These are phyloP conservation scores for Gentiana dahurica DNA, from an alignment of 257 asterid species.

Conservation along the genomic window DNA sequence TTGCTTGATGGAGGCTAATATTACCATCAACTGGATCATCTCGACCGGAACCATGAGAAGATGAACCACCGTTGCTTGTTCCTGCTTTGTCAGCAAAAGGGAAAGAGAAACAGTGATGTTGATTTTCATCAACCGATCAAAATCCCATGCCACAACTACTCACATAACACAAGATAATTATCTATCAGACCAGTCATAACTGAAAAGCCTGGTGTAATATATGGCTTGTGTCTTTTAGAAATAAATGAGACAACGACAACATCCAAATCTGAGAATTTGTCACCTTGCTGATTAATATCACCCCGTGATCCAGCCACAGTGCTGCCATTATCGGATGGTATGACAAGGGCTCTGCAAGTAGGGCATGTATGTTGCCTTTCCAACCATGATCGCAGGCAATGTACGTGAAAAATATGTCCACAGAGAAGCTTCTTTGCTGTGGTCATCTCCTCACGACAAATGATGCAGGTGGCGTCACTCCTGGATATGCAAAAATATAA, in stretches of 20 bases:
- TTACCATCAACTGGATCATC: constrained; percentile 31
- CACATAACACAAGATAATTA: too few relatives aligned
- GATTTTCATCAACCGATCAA: too few relatives aligned
- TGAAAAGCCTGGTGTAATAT: too few relatives aligned
- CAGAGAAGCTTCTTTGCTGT: constrained; percentile 83
- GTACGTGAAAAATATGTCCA: constrained; percentile 93
- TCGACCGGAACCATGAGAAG: constrained; percentile 42
- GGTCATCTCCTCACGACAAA: constrained; percentile 99
- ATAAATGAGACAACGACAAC: background rate
- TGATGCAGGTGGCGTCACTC: constrained; percentile 83
- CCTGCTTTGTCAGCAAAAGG: constrained; percentile 23
- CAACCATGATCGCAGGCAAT: constrained; percentile 93
- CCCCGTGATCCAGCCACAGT: constrained; percentile 35
- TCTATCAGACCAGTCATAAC: too few relatives aligned
- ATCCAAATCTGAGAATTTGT: constrained; percentile 2
- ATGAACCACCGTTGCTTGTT: constrained; percentile 39
- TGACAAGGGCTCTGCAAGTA: constrained; percentile 93
- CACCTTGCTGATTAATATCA: constrained; percentile 60
- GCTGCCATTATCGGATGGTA: constrained; percentile 69
- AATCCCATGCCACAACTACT: background rate
- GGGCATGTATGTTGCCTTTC: constrained; percentile 95
- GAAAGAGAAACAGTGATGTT: background rate
- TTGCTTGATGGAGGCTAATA: constrained; percentile 55
- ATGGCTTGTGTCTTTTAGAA: too few relatives aligned
- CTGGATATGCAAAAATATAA: constrained; percentile 28